phyloP scores from a whole-genome alignment of 805 yeast species.

The Dipodascus geniculatus region DNA sequence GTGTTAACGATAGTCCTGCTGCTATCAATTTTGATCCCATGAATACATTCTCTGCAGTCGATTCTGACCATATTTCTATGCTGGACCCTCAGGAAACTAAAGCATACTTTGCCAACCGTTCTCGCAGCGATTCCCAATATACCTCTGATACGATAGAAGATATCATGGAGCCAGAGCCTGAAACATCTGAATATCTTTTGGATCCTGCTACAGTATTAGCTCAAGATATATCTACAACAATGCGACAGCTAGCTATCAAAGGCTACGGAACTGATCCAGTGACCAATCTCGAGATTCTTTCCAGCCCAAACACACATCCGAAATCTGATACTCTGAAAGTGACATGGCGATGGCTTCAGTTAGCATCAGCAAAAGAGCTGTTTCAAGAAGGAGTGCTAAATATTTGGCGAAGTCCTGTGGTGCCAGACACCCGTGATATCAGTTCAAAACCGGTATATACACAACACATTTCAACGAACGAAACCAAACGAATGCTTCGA shows the following conservation, averaged over 20 bases:
- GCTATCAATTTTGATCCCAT: constrained; percentile 53
- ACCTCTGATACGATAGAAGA: not conserved
- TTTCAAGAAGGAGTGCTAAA: constrained; percentile 85
- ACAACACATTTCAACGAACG: constrained; percentile 20
- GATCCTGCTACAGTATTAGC: constrained; percentile 34
- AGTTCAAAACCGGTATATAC: constrained; percentile 28
- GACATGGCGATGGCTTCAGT: constrained; percentile 86
- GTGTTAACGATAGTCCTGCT: constrained; percentile 54
- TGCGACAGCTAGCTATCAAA: constrained; percentile 55
- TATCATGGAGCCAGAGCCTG: not conserved
- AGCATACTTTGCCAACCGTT: not conserved
- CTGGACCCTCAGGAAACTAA: constrained; percentile 3
- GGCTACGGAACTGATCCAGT: constrained; percentile 67
- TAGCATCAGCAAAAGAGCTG: constrained; percentile 63
- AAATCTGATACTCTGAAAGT: constrained; percentile 48
- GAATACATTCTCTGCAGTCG: constrained; percentile 20
- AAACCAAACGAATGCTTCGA: constrained; percentile 51
- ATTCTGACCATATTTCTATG: constrained; percentile 12
- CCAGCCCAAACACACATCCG: constrained; percentile 30
- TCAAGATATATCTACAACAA: constrained; percentile 64
- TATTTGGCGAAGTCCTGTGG: constrained; percentile 46
- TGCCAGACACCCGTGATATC: constrained; percentile 37
- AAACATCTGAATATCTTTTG: constrained; percentile 3
- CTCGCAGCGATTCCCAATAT: not conserved
- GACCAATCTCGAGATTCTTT: constrained; percentile 42